phyloP scores from a whole-genome alignment of 2,329 filamentous ascomycete species.

The Calonectria hongkongensis region DNA sequence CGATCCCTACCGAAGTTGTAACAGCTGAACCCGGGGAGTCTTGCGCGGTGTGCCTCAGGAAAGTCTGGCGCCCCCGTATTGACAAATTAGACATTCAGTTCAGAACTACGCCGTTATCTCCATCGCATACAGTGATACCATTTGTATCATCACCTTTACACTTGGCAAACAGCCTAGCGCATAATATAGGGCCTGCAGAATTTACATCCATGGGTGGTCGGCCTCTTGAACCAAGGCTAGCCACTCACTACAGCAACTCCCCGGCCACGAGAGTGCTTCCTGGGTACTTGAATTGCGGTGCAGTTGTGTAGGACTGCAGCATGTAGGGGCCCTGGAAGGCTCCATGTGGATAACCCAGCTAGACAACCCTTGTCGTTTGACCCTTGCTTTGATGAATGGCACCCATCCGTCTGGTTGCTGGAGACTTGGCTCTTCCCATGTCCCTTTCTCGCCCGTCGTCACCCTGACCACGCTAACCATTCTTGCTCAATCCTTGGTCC shows the following conservation, averaged over 20 bases:
- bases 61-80: constrained; percentile 18
- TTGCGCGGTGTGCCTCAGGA: neutral
- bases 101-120: neutral
- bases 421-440: constrained; percentile 4
- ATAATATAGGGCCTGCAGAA: neutral
- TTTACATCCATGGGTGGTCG: constrained; percentile 8
- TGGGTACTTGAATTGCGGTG: constrained; percentile 8
- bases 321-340: neutral
- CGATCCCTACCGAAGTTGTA: constrained; percentile 7
- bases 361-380: constrained; percentile 2
- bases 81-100: constrained; percentile 13
- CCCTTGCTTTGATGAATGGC: constrained; percentile 16
- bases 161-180: too few relatives aligned
- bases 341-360: neutral
- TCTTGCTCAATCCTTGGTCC: neutral
- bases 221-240: neutral
- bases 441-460: neutral
- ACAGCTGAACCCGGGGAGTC: constrained; percentile 3
- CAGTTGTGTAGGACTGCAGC: neutral
- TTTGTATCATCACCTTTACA: neutral
- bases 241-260: neutral
- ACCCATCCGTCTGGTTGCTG: constrained; percentile 28
- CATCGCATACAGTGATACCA: too few relatives aligned
- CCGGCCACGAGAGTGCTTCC: neutral
- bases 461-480: neutral